Evolutionary conservation across 1,284 basidiomycete genomes (phyloP), one percentile per base, ranked within the genome.

Genomic region (Fomitiporia mediterranea): DNA sequence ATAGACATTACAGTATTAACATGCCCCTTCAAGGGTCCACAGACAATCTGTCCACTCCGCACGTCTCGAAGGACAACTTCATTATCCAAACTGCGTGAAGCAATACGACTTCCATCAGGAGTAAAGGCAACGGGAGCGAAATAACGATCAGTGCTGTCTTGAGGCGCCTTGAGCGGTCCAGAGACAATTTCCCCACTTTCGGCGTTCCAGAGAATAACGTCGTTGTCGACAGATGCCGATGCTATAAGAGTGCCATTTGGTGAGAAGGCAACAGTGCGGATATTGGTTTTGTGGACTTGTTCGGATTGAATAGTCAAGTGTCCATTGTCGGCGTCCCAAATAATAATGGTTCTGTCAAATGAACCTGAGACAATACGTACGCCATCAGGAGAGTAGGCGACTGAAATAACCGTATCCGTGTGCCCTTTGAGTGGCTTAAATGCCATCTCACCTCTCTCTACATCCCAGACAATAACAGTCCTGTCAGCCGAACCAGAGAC

Each of bases 101-200:
- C 38, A n/a, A 53, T 43, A n/a, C 17, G 25, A 3, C n/a, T 53
- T 34, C 51, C 51, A n/a, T 42, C 38, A 21, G 51, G 51, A 4
- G 51, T 43, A 25, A 42, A 53, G 17, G 38, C 38, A n/a, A 53
- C 39, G 8, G 51, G 44, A n/a, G 9, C 3, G 13, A 53, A n/a
- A n/a, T n/a, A n/a, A n/a, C n/a, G n/a, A n/a, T n/a, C n/a, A n/a
- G n/a, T 28, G 37, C 28, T 43, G n/a, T 42, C 23, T 27, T 13
- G 19, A 15, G 43, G 39, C 13, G 6, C 38, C 7, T 15, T 21
- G 5, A 38, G 21, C 4, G 27, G 35, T 21, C 17, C 38, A 11
- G 15, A 32, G 13, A 51, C 8, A 3, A 32, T 3, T 17, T 49
- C 13, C 35, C 34, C 50, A 11, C 37, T n/a, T n/a, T n/a, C n/a